These are phyloP conservation scores for Blumeriella jaapii DNA, from an alignment of 2,329 filamentous ascomycete genomes.

Conservation along the genomic window DNA sequence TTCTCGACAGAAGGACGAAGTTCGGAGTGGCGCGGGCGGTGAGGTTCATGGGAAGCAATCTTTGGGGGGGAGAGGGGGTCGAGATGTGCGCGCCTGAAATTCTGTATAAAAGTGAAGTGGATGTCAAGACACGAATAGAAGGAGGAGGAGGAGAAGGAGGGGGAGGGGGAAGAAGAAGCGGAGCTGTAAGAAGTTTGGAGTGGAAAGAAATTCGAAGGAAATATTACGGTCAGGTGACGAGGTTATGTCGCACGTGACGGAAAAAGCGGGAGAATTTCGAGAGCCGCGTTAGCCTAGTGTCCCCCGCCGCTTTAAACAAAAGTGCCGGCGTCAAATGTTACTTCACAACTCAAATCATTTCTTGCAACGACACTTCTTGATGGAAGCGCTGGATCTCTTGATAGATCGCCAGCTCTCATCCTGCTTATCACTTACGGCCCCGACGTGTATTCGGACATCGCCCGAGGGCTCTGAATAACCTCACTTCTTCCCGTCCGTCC, in stretches of 20 bases:
- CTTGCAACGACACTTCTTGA: background rate
- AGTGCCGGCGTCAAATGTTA: too few species aligned
- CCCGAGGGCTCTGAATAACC: background rate
- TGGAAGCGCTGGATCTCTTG: slow-evolving; percentile 2
- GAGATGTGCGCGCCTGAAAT: background rate
- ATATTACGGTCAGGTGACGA: too few species aligned
- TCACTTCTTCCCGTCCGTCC: background rate
- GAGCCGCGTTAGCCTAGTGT: slow-evolving; percentile 14
- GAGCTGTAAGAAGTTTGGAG: too few species aligned
- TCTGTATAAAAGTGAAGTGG: background rate
- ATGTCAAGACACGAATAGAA: background rate
- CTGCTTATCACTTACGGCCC: background rate
- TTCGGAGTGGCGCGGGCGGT: slow-evolving; percentile 2
- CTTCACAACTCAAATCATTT: too few species aligned
- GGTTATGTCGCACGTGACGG: too few species aligned
- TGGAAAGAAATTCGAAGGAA: too few species aligned
- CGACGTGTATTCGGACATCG: background rate
- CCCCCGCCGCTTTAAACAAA: slow-evolving; percentile 8
- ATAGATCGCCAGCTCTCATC: background rate
- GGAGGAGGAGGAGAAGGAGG: too few species aligned
- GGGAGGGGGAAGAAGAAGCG: too few species aligned
- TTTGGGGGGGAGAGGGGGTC: too few species aligned
- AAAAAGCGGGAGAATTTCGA: too few species aligned
- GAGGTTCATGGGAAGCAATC: slow-evolving; percentile 15
- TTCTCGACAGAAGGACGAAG: slow-evolving; percentile 18